phyloP scores from a whole-genome alignment of 352 stramenopile genomes.

The Phytopythium litorale region DNA sequence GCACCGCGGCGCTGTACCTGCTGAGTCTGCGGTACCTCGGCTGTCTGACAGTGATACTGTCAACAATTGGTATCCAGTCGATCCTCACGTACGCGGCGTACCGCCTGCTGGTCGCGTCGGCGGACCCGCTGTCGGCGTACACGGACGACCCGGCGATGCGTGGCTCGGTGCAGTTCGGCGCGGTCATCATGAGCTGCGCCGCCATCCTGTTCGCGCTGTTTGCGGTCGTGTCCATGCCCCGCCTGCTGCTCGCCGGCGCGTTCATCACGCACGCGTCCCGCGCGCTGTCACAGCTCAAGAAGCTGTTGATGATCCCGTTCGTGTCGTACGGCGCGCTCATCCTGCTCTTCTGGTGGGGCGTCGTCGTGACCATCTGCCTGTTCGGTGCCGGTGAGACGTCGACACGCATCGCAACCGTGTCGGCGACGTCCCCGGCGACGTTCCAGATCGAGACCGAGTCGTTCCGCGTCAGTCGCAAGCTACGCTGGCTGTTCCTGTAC shows the following conservation, averaged over 20 bases:
- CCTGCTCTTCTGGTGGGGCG: constrained; percentile 65
- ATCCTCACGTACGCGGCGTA: constrained; percentile 68
- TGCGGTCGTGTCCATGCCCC: constrained; percentile 54
- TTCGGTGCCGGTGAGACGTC: constrained; percentile 67
- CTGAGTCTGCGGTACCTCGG: constrained; percentile 68
- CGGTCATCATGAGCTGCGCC: constrained; percentile 51
- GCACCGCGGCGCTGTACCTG: constrained; percentile 53
- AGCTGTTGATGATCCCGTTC: constrained; percentile 67
- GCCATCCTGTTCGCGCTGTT: constrained; percentile 69
- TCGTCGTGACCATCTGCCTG: constrained; percentile 70
- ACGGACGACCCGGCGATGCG: constrained; percentile 62
- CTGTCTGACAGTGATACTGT: constrained; percentile 68
- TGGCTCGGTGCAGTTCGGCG: constrained; percentile 58
- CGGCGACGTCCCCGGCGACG: constrained; percentile 31
- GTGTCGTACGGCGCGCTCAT: constrained; percentile 60
- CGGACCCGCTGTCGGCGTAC: constrained; percentile 41
- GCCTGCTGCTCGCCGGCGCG: constrained; percentile 58
- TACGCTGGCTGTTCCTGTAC: constrained; percentile 77
- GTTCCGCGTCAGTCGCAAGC: constrained; percentile 55
- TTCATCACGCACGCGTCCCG: constrained; percentile 78
- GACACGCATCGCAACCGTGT: constrained; percentile 54
- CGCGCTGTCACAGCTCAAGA: constrained; percentile 60
- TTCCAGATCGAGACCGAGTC: constrained; percentile 66
- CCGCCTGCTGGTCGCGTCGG: constrained; percentile 40
- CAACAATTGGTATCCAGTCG: constrained; percentile 53